Conservation (phyloP, 2,329 filamentous ascomycete species). For the Colletotrichum sidae region DNA sequence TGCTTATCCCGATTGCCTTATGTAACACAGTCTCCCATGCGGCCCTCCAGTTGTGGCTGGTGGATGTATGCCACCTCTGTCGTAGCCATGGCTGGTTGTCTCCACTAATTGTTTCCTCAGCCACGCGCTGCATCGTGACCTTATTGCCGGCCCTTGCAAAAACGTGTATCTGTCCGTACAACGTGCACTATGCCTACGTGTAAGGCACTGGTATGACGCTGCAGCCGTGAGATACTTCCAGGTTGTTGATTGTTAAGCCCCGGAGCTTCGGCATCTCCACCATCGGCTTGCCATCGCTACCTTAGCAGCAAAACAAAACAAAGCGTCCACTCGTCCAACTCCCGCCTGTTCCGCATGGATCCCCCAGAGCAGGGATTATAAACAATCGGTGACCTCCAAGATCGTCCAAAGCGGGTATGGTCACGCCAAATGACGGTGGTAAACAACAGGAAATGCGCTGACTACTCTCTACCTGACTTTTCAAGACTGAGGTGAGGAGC, state of each 20-base stretch:
- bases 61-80: too few relatives aligned
- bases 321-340: not conserved
- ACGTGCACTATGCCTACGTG: too few relatives aligned
- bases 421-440: not conserved
- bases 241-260: not conserved
- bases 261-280: conserved; percentile 36
- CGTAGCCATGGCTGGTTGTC: not conserved
- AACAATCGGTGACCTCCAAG: not conserved
- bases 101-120: conserved; percentile 8
- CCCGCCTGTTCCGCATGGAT: conserved; percentile 28
- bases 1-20: too few relatives aligned
- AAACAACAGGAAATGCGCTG: conserved; percentile 2
- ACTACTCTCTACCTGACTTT: conserved; percentile 7
- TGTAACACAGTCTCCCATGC: too few relatives aligned
- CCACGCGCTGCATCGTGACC: conserved; percentile 3
- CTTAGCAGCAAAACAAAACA: conserved; percentile 9
- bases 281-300: not conserved
- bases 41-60: not conserved
- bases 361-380: not conserved
- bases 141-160: too few relatives aligned
- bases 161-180: not conserved
- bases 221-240: too few relatives aligned
- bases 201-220: too few relatives aligned
- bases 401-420: conserved; percentile 16
- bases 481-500: not conserved